Conservation (phyloP, 768 basidiomycete genomes). For the Gyrodon lividus region DNA sequence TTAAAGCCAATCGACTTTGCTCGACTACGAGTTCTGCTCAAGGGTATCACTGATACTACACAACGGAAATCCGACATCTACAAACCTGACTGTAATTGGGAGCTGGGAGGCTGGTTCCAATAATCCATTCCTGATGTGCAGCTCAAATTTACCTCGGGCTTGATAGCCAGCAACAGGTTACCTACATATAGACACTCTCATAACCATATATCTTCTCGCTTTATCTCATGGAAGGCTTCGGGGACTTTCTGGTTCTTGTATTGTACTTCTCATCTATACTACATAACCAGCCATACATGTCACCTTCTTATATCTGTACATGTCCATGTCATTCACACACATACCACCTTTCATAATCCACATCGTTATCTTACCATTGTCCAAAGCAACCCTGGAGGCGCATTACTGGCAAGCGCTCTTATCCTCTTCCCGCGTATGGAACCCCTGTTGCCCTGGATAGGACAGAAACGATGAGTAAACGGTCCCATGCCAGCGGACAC, state of each 20-base stretch:
- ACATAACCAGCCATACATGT: background rate
- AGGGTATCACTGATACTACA: constrained; percentile 52
- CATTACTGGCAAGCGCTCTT: no score
- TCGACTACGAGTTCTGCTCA: constrained; percentile 55
- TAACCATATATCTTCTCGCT: background rate
- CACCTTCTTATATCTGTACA: background rate
- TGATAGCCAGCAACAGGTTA: no score
- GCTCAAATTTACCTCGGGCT: background rate
- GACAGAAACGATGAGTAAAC: background rate
- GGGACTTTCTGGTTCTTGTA: no score
- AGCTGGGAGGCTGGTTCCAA: constrained; percentile 59
- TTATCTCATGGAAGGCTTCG: background rate
- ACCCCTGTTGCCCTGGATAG: constrained; percentile 41
- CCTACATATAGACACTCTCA: background rate
- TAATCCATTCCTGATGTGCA: background rate
- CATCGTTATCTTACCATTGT: background rate
- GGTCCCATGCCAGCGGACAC: background rate
- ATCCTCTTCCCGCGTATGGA: constrained; percentile 50
- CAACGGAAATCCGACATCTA: constrained; percentile 57
- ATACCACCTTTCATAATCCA: background rate
- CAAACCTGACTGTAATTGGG: constrained; percentile 53
- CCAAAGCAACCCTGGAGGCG: no score
- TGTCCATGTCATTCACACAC: no score
- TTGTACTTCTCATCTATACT: background rate
- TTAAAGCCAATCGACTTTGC: constrained; percentile 82